Base-by-base conservation (phyloP, 2,329 filamentous ascomycete species). In the Paraconiothyrium brasiliense region DNA sequence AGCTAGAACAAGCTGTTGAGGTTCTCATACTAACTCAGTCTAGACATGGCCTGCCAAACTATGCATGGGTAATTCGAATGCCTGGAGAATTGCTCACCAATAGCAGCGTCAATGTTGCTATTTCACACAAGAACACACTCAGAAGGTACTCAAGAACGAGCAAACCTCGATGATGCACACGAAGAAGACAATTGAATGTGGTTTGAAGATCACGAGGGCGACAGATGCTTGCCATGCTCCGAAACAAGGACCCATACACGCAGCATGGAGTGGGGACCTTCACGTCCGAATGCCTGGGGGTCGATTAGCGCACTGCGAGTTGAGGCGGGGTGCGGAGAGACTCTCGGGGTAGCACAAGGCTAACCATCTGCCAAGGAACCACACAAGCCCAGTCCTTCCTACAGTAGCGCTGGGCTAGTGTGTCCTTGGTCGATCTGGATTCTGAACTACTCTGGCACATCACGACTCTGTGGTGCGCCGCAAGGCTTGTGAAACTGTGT, bases 241-340 rank as follows among this genome's bases (percentile, higher is more conserved):
- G 20, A 9, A 22, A 41, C 52, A 46, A 1, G 27, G n/a, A 44
- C 6, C 41, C 52, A 55, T 34, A 46, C 46, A 41, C 24, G 41
- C 22, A 35, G 24, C 20, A 10, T 46, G 52, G 52, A 47, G 41
- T 35, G 52, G 30, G 34, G 14, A 9, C 52, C 52, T 41, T 22
- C 41, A 27, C 5, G 34, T 20, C 35, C 30, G 41, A 35, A 46
- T 47, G 41, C 39, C 41, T 54, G 51, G 52, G 41, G 51, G 11
- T 14, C 24, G 16, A 46, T 5, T 46, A 46, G 52, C 43, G 8
- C 14, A 16, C 11, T 55, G 14, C 9, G 27, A 47, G 10, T 20
- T n/a, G 27, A 55, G 52, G 52, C 52, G 52, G 52, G 52, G 52
- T 55, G 52, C 52, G 52, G 52, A 39, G 52, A 55, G 52, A 55